Evolutionary conservation across 1,284 basidiomycete genomes (phyloP).

Genomic region (Somion occarium): DNA sequence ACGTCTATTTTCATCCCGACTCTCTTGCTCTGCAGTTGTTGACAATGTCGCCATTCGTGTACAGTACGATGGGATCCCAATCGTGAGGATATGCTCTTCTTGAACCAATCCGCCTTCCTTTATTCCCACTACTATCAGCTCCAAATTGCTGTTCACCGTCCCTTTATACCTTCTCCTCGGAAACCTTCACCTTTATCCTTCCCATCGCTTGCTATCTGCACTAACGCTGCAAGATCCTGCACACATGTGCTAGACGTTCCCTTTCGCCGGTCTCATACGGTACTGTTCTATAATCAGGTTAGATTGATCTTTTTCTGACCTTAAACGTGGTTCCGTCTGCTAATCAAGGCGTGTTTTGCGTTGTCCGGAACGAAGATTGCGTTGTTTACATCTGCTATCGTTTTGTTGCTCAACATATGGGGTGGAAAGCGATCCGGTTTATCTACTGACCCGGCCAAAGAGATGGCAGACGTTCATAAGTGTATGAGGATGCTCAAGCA

Average conservation of each 20-base stretch:
- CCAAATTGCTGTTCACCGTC: conserved; percentile 51
- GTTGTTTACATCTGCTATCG: conserved; percentile 61
- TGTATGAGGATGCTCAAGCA: conserved; percentile 58
- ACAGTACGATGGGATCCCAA: conserved; percentile 52
- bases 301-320: neutral
- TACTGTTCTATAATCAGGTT: conserved; percentile 4
- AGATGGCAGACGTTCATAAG: conserved; percentile 67
- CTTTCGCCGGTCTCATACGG: conserved; percentile 12
- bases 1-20: conserved; percentile 7
- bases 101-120: conserved; percentile 47
- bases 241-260: conserved; percentile 43
- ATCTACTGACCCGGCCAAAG: conserved; percentile 49
- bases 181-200: conserved; percentile 34
- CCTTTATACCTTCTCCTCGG: conserved; percentile 49
- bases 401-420: conserved; percentile 73
- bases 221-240: conserved; percentile 51
- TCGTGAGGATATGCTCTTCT: conserved; percentile 34
- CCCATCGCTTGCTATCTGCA: conserved; percentile 57
- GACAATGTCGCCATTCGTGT: conserved; percentile 32
- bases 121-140: conserved; percentile 48
- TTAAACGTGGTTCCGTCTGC: neutral
- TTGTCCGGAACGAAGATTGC: conserved; percentile 28
- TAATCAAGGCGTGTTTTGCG: conserved; percentile 50
- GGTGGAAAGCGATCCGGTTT: conserved; percentile 59
- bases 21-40: no score